Evolutionary conservation across 768 basidiomycete genomes (phyloP).

Genomic region (Candolleomyces efflorescens): DNA sequence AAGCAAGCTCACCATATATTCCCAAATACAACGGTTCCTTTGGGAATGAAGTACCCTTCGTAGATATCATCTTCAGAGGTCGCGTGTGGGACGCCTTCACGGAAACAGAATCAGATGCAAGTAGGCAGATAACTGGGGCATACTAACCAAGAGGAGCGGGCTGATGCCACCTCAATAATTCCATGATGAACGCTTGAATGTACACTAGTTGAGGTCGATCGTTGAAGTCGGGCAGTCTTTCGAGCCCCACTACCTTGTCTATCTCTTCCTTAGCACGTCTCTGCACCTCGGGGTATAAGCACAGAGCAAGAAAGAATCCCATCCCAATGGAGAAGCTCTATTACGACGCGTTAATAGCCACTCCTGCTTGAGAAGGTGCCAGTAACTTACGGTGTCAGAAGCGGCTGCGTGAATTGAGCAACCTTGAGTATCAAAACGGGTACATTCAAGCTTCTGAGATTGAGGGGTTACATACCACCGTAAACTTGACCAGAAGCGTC

Average conservation of each 20-base stretch:
- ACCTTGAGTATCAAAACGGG: too few species aligned
- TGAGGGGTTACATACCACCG: not conserved
- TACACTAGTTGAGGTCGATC: conserved; percentile 12
- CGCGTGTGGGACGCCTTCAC: conserved; percentile 28
- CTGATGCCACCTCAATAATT: conserved; percentile 17
- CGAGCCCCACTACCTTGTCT: conserved; percentile 17
- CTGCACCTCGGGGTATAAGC: conserved; percentile 31
- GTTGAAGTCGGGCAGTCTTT: conserved; percentile 12
- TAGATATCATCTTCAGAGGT: conserved; percentile 35
- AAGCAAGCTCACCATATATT: conserved; percentile 28
- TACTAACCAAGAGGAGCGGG: conserved; percentile 16
- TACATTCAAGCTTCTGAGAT: too few species aligned
- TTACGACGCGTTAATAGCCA: not conserved
- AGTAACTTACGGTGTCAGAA: too few species aligned
- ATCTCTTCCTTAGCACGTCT: conserved; percentile 19
- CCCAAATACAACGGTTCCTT: conserved; percentile 27
- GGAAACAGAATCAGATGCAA: not conserved
- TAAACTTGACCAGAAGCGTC: not conserved
- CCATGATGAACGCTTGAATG: conserved; percentile 14
- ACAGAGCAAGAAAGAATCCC: too few species aligned
- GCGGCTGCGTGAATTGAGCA: not conserved
- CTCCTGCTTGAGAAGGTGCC: too few species aligned
- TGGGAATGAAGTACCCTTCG: conserved; percentile 31
- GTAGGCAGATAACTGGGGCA: not conserved
- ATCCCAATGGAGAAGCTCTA: too few species aligned